A percentile compares a stretch with the other conserved stretches of the same genome.
Evolutionary conservation across 1,284 basidiomycete species (phyloP).

Genomic region (Pyrrhoderma noxium): DNA sequence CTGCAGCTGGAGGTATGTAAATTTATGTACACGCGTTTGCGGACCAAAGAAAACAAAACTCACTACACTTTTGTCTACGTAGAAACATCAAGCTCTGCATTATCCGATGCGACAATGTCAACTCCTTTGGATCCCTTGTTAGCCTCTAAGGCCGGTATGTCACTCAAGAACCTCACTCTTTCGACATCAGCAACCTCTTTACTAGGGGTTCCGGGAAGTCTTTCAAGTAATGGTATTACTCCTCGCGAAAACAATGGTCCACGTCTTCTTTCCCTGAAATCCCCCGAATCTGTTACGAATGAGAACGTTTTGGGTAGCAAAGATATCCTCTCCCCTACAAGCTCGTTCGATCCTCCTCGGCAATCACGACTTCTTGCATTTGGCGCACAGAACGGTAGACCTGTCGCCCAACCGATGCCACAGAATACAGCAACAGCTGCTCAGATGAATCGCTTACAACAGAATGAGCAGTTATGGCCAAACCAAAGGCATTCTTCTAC

Average conservation of each 20-base stretch:
- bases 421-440: slow-evolving; percentile 6
- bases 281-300: slow-evolving; percentile 23
- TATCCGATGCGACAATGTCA: neutral
- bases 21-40: neutral
- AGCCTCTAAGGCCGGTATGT: slow-evolving; percentile 2
- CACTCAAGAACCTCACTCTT: slow-evolving; percentile 1
- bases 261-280: slow-evolving; percentile 24
- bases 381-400: slow-evolving; percentile 31
- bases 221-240: slow-evolving; percentile 1
- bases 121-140: slow-evolving; percentile 2
- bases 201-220: slow-evolving; percentile 2
- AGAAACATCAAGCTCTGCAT: neutral
- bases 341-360: slow-evolving; percentile 53
- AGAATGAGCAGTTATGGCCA: slow-evolving; percentile 11
- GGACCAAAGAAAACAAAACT: neutral
- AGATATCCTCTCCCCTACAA: slow-evolving; percentile 19
- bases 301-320: slow-evolving; percentile 3
- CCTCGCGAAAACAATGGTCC: slow-evolving; percentile 20
- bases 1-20: slow-evolving; percentile 7
- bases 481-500: slow-evolving; percentile 10
- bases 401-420: slow-evolving; percentile 8
- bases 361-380: slow-evolving; percentile 70
- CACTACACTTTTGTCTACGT: neutral
- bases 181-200: neutral
- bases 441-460: slow-evolving; percentile 12